These are phyloP conservation scores for Aspergillus ellipticus DNA, from an alignment of 495 filamentous ascomycete species.

Conservation along the genomic window DNA sequence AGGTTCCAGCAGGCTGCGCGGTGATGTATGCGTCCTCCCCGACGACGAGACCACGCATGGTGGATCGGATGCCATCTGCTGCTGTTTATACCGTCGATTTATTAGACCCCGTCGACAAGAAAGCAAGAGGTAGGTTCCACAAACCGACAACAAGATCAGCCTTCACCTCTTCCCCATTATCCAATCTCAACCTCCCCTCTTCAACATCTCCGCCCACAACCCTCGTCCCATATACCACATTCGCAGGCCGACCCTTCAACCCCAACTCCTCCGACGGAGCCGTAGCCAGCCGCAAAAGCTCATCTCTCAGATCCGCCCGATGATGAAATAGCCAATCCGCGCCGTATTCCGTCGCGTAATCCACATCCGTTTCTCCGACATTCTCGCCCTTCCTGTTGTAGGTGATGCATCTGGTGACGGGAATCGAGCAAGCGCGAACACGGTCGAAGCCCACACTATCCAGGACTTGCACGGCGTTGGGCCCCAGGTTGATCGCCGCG, in stretches of 20 bases:
- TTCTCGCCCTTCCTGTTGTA: neutral
- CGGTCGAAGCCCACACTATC: slow-evolving; percentile 9
- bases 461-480: slow-evolving; percentile 10
- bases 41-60: neutral
- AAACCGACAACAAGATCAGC: slow-evolving; percentile 13
- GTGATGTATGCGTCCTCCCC: neutral
- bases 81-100: neutral
- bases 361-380: neutral
- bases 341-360: neutral
- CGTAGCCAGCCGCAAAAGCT: slow-evolving; percentile 9
- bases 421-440: neutral
- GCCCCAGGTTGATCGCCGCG: slow-evolving; percentile 4
- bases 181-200: neutral
- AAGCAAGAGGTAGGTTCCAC: neutral
- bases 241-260: slow-evolving; percentile 1
- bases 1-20: neutral
- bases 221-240: neutral
- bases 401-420: neutral
- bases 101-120: neutral
- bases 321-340: slow-evolving; percentile 4
- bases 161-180: neutral
- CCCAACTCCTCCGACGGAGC: slow-evolving; percentile 8
- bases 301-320: slow-evolving; percentile 11
- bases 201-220: slow-evolving; percentile 10
- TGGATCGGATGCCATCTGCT: neutral